A percentile compares a stretch with the other conserved stretches of the same genome.
Conservation (phyloP, 208 protist genomes). For the Leptomonas seymouri region DNA sequence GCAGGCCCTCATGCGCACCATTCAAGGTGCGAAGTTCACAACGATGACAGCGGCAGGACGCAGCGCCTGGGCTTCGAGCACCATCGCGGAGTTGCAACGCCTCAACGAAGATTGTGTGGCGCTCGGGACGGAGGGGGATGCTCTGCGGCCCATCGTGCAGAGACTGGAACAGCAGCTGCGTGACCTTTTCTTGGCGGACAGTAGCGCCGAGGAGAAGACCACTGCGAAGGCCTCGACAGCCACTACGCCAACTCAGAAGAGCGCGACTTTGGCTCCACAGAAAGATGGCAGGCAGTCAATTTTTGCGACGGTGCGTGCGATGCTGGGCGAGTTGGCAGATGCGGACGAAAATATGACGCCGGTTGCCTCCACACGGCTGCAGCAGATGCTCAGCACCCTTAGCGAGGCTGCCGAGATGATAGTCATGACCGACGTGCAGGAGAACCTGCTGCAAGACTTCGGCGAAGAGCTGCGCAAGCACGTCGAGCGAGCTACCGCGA, state of each 20-base stretch:
- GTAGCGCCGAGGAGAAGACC: not conserved
- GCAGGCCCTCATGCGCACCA: constrained; percentile 38
- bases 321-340: constrained; percentile 34
- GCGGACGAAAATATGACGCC: constrained; percentile 18
- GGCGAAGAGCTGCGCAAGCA: constrained; percentile 12
- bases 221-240: not conserved
- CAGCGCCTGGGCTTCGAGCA: constrained; percentile 26
- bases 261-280: not conserved
- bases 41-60: constrained; percentile 27
- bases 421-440: constrained; percentile 7
- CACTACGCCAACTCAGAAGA: constrained; percentile 2
- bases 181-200: constrained; percentile 2
- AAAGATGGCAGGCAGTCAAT: not conserved
- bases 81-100: constrained; percentile 29
- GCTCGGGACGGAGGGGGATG: constrained; percentile 28
- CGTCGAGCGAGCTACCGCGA: not conserved
- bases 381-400: constrained; percentile 24
- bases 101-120: constrained; percentile 31
- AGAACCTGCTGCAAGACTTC: constrained; percentile 18
- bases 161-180: constrained; percentile 28
- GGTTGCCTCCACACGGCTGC: constrained; percentile 29
- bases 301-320: constrained; percentile 38
- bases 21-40: constrained; percentile 50
- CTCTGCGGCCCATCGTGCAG: constrained; percentile 37
- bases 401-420: constrained; percentile 7